Conservation (phyloP, 345 rosid species). For the Sisymbrium altissimum region DNA sequence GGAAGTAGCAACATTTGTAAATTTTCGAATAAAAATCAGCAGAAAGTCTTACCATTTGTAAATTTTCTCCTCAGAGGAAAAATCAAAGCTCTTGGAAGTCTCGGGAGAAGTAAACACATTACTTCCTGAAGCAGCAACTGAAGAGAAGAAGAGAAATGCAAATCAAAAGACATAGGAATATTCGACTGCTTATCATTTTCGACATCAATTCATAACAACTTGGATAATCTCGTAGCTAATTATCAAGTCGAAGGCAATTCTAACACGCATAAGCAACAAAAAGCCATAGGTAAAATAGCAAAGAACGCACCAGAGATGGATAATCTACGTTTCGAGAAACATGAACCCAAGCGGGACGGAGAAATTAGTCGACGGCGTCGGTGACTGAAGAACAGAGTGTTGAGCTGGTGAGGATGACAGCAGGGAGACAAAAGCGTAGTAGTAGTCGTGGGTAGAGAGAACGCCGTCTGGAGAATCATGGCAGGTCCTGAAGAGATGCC, state of each 20-base stretch:
- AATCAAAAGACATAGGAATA: not conserved
- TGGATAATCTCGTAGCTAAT: not conserved
- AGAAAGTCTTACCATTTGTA: slow-evolving; percentile 66
- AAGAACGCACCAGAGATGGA: not conserved
- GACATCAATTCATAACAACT: not conserved
- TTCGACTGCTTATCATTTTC: not conserved
- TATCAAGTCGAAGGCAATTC: not conserved
- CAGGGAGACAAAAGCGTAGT: slow-evolving; percentile 43
- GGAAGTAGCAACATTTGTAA: slow-evolving; percentile 52
- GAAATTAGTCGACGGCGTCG: slow-evolving; percentile 37
- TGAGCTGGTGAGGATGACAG: slow-evolving; percentile 53
- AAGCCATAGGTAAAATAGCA: not conserved
- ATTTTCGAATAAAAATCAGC: slow-evolving; percentile 49
- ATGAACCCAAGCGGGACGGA: slow-evolving; percentile 13
- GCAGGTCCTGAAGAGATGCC: slow-evolving; percentile 1
- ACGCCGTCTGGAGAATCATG: slow-evolving; percentile 44
- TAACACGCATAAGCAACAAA: not conserved
- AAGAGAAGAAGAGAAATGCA: slow-evolving; percentile 12
- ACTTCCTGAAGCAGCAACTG: slow-evolving; percentile 60
- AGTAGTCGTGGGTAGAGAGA: slow-evolving; percentile 45
- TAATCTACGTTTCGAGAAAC: slow-evolving; percentile 10
- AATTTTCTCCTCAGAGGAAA: slow-evolving; percentile 80
- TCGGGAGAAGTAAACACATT: slow-evolving; percentile 70
- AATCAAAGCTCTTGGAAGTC: slow-evolving; percentile 79
- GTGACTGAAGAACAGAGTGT: slow-evolving; percentile 63